A percentile compares a stretch with the other conserved stretches of the same genome.
Evolutionary conservation across 2,329 filamentous ascomycete genomes (phyloP).

Genomic region (Tolypocladium tundrense): DNA sequence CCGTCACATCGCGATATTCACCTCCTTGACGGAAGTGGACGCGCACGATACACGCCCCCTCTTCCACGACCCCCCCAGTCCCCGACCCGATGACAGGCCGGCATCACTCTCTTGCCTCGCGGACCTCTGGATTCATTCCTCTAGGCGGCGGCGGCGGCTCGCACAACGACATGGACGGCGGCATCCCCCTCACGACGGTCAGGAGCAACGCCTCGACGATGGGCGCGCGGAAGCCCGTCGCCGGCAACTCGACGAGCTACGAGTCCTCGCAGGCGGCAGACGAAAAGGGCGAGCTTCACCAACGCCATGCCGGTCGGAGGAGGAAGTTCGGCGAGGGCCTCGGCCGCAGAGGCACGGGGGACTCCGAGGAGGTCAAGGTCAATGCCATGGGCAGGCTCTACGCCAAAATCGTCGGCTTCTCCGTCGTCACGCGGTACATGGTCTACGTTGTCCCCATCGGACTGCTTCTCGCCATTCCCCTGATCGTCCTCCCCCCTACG

Average conservation of each 20-base stretch:
- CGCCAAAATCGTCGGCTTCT: conserved; percentile 52
- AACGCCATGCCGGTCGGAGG: conserved; percentile 32
- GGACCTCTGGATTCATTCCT: conserved; percentile 30
- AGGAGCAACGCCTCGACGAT: conserved; percentile 44
- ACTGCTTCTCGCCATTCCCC: conserved; percentile 49
- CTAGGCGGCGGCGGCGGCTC: conserved; percentile 24
- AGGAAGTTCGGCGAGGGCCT: conserved; percentile 32
- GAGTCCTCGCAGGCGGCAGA: conserved; percentile 22
- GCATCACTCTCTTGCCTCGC: conserved; percentile 10
- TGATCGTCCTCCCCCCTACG: conserved; percentile 43
- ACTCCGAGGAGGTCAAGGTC: conserved; percentile 42
- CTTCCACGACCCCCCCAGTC: neutral
- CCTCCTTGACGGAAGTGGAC: neutral
- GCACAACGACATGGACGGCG: conserved; percentile 25
- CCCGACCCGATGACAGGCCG: conserved; percentile 7
- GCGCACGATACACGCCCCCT: neutral
- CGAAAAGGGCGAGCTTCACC: conserved; percentile 36
- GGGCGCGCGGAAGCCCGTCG: conserved; percentile 37
- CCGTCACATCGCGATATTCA: neutral
- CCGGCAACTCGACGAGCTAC: conserved; percentile 21
- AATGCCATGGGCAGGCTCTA: conserved; percentile 59
- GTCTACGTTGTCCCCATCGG: conserved; percentile 58
- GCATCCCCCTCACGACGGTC: conserved; percentile 47
- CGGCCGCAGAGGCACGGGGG: conserved; percentile 32
- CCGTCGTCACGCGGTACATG: conserved; percentile 54